Evolutionary conservation across 2,329 filamentous ascomycete genomes (phyloP), one percentile per base, ranked within the genome.

Genomic region (Aspergillus amoenus): DNA sequence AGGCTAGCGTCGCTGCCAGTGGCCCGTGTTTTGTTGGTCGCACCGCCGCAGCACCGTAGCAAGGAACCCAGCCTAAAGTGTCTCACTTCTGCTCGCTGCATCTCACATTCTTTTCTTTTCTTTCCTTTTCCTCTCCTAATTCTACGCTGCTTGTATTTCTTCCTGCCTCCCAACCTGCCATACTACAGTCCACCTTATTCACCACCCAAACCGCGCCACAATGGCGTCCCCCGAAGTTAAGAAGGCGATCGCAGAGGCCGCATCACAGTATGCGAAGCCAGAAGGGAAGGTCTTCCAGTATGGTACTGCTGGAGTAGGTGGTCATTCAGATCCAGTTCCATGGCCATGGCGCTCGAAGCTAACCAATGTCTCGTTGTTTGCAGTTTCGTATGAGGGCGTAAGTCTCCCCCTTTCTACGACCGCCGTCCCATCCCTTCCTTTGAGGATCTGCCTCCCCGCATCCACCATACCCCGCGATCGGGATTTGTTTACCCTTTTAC

Each of bases 331-430:
- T 50, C 27, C n/a, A 34, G 11, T 37, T 27, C 24, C 22, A 27
- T 18, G 7, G 53, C n/a, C 55, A 45, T 59, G 47, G 17, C 30
- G 30, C 41, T 54, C 27, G 27, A 56, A 21, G 61, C 60, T 59
- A 21, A 58, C 53, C 50, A 58, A 44, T 60, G 47, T 48, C 61
- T n/a, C 49, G 17, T 44, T 22, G 5, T 51, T 49, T 56, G 52
- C 64, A 87, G 84, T 89, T 89, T 72, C 85, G 86, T 58, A 88
- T 88, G 79, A 88, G 86, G 78, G 85, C 86, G 84, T 87, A 80
- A 76, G 82, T 53, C 15, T 30, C 39, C 52, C 49, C 55, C 47
- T 41, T 58, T 47, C 37, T 30, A 30, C 27, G 5, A 37, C 15
- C 7, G 5, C 17, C 43, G 49, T 46, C 18, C n/a, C 34, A 50